Evolutionary conservation across 1,139 yeast species (phyloP).

Genomic region (Chernovozyma sophiae-reginae): DNA sequence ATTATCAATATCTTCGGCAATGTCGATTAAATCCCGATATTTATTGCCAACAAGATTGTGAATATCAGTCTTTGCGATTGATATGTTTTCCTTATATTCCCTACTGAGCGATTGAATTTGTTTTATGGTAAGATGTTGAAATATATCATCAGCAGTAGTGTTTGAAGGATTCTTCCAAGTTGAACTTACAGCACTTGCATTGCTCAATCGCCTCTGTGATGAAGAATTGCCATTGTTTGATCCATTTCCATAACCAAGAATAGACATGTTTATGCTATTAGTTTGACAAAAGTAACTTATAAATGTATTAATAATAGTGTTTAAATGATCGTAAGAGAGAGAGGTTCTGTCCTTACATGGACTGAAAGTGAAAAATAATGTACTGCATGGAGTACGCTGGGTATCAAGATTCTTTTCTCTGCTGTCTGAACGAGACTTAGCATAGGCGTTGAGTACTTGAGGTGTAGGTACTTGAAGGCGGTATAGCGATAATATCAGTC

Average conservation of each 20-base stretch:
- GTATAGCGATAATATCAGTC: too few species aligned
- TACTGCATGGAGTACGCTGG: too few species aligned
- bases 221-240: neutral
- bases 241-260: constrained; percentile 1
- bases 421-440: too few species aligned
- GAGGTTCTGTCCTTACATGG: too few species aligned
- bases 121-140: constrained; percentile 27
- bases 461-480: too few species aligned
- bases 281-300: too few species aligned
- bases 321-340: too few species aligned
- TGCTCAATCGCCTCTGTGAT: constrained; percentile 1
- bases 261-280: constrained; percentile 1
- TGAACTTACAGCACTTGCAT: neutral
- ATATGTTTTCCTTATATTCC: constrained; percentile 23
- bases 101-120: constrained; percentile 31
- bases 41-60: constrained; percentile 59
- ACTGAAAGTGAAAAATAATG: too few species aligned
- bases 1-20: constrained; percentile 62
- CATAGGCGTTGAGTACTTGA: too few species aligned
- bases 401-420: too few species aligned
- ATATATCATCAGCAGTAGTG: constrained; percentile 30
- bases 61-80: constrained; percentile 35
- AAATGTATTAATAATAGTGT: too few species aligned
- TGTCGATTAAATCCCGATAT: constrained; percentile 62
- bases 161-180: constrained; percentile 4